Conservation (phyloP, 768 basidiomycete genomes). For the Xerocomus spinulosus region DNA sequence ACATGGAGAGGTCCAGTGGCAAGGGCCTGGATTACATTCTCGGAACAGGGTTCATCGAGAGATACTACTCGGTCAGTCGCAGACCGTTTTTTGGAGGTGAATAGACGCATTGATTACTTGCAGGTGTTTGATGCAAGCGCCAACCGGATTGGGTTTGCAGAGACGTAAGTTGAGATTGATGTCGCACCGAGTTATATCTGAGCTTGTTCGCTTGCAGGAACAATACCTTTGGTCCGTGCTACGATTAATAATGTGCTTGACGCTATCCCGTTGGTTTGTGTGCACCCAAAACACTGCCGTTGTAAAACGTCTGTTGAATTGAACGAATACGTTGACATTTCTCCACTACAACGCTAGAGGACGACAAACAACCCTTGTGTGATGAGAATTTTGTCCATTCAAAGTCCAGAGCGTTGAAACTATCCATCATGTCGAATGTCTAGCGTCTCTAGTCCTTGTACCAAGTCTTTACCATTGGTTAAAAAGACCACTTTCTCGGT, state of each 20-base stretch:
- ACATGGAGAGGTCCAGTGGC: not conserved
- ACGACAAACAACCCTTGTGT: too few species aligned
- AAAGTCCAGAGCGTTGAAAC: too few species aligned
- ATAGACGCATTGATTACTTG: not conserved
- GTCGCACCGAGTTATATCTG: not conserved
- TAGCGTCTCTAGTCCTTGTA: constrained; percentile 4
- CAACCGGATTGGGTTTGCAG: constrained; percentile 10
- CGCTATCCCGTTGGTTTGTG: too few species aligned
- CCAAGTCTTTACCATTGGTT: constrained; percentile 3
- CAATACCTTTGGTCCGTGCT: constrained; percentile 22
- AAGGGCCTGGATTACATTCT: constrained; percentile 15
- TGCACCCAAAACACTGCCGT: too few species aligned
- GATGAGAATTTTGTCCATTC: too few species aligned
- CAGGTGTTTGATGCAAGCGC: constrained; percentile 15
- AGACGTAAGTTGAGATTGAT: constrained; percentile 15
- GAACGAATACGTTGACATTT: too few species aligned
- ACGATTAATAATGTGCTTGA: too few species aligned
- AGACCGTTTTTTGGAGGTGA: not conserved
- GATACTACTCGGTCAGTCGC: constrained; percentile 12
- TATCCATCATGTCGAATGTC: too few species aligned
- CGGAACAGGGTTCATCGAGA: constrained; percentile 18
- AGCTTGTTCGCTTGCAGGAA: constrained; percentile 8
- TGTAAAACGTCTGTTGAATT: too few species aligned
- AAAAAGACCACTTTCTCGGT: constrained; percentile 19
- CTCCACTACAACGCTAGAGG: too few species aligned